phyloP scores from a whole-genome alignment of 306 rosid species.

The Dicorynia guianensis region DNA sequence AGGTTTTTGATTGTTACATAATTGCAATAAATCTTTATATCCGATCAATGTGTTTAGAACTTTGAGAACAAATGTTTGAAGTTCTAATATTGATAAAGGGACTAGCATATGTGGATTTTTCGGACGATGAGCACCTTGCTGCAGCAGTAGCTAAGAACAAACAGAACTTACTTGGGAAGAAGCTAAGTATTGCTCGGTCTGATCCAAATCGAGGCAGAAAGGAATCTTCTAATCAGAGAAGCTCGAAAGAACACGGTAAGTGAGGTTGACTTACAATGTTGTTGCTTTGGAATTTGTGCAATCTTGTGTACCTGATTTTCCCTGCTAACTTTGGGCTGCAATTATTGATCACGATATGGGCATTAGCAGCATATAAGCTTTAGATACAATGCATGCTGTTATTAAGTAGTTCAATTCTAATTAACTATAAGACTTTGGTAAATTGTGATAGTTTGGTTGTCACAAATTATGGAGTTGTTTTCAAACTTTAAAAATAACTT shows the following conservation, averaged over 20 bases:
- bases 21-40: slow-evolving; percentile 19
- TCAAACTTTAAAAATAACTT: not conserved
- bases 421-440: not conserved
- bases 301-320: slow-evolving; percentile 9
- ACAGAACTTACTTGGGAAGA: slow-evolving; percentile 73
- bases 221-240: slow-evolving; percentile 50
- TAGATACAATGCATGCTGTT: slow-evolving; percentile 4
- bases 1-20: not conserved
- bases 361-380: not conserved
- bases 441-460: not conserved
- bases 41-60: not conserved
- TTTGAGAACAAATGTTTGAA: slow-evolving; percentile 8
- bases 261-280: slow-evolving; percentile 13
- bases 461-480: not conserved
- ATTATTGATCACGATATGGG: slow-evolving; percentile 9
- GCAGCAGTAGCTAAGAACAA: slow-evolving; percentile 84
- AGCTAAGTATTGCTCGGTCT: slow-evolving; percentile 81
- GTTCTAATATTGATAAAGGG: slow-evolving; percentile 62
- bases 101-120: slow-evolving; percentile 90
- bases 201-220: slow-evolving; percentile 72
- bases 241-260: slow-evolving; percentile 51
- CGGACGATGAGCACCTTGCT: slow-evolving; percentile 73
- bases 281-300: slow-evolving; percentile 1
- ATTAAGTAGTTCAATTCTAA: not conserved
- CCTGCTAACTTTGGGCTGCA: slow-evolving; percentile 4